These are phyloP conservation scores for grape (Vitis vinifera) DNA, from an alignment of 164 flowering plant species.

Conservation along the genomic window DNA sequence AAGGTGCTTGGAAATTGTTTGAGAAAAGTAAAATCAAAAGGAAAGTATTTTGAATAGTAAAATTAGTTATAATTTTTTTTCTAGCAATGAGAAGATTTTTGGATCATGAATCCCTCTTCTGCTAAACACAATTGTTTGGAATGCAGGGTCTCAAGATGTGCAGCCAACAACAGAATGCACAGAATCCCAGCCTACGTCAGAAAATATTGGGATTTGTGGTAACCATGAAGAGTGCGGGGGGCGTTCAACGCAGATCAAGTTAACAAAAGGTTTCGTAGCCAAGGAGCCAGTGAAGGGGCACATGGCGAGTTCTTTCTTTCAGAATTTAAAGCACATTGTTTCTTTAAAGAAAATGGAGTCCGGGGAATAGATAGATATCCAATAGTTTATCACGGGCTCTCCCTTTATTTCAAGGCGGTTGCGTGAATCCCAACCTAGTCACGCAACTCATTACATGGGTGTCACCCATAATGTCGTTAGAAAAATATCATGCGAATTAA, in stretches of 20 bases:
- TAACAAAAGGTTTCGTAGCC: constrained; percentile 86
- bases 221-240: constrained; percentile 66
- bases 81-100: no score
- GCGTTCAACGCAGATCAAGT: constrained; percentile 63
- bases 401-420: no score
- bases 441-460: no score
- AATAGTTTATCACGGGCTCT: no score
- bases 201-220: constrained; percentile 47
- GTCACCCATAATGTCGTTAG: no score
- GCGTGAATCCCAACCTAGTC: no score
- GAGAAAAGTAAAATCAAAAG: not conserved
- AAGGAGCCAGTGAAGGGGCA: constrained; percentile 95
- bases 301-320: constrained; percentile 71
- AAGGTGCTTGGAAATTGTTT: not conserved
- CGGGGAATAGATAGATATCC: no score
- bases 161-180: constrained; percentile 27
- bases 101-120: not conserved
- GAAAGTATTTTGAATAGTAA: not conserved
- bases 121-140: not conserved
- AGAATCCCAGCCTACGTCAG: constrained; percentile 11
- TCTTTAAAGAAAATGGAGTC: constrained; percentile 15
- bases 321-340: constrained; percentile 12
- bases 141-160: constrained; percentile 63
- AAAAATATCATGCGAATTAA: no score
- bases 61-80: no score